These are phyloP conservation scores for Sanguinoderma infundibulare DNA, from an alignment of 1,284 basidiomycete genomes.

Conservation along the genomic window DNA sequence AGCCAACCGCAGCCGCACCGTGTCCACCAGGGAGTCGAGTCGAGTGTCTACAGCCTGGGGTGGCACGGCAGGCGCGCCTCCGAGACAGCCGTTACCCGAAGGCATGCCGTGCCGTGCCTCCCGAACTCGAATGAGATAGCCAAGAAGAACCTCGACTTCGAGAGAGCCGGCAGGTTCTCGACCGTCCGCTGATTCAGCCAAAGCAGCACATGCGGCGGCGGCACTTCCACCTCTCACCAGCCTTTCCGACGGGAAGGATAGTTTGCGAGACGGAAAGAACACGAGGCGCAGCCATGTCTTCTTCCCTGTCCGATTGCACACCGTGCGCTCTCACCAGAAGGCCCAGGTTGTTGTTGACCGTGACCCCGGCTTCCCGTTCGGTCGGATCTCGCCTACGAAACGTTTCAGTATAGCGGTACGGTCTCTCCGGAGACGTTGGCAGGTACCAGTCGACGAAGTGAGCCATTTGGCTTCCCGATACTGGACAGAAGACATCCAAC, in stretches of 20 bases:
- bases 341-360: no score
- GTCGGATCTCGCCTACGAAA: background rate
- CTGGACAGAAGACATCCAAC: no score
- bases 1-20: no score
- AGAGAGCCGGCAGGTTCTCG: background rate
- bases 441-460: no score
- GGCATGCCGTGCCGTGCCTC: background rate
- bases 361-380: no score
- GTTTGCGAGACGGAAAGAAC: background rate
- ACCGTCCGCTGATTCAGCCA: background rate
- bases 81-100: background rate
- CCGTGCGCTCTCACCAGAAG: background rate
- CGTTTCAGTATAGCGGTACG: no score
- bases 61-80: background rate
- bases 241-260: background rate
- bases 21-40: no score
- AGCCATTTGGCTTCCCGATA: no score
- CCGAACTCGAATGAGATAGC: background rate
- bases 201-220: background rate
- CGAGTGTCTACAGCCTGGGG: no score
- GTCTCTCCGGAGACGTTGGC: no score
- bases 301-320: constrained; percentile 1
- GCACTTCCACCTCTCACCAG: background rate
- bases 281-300: background rate
- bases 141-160: background rate